Conservation (phyloP, 352 stramenopile species). For the Phytophthora pistaciae region DNA sequence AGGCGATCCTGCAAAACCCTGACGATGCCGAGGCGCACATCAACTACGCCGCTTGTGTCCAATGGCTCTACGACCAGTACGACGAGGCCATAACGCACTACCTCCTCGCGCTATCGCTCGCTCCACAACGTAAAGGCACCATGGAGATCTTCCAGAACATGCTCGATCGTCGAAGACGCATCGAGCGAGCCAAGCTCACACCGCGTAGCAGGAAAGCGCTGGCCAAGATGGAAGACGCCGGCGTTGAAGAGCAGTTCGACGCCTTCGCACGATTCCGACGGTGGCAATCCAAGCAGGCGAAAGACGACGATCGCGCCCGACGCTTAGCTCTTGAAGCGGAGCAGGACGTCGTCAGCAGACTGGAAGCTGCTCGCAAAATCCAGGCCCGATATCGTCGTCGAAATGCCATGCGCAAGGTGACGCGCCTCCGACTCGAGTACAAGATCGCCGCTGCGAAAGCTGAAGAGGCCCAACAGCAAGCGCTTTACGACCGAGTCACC, state of each 20-base stretch:
- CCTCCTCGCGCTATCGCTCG: constrained; percentile 64
- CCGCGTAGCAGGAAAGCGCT: constrained; percentile 22
- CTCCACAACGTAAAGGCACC: constrained; percentile 66
- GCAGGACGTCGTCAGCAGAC: constrained; percentile 16
- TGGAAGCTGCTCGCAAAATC: constrained; percentile 63
- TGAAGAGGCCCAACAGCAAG: constrained; percentile 57
- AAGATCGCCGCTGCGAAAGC: constrained; percentile 55
- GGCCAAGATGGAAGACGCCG: constrained; percentile 41
- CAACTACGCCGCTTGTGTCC: constrained; percentile 82
- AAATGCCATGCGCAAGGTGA: constrained; percentile 60
- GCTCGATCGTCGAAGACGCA: constrained; percentile 58
- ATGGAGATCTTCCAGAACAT: constrained; percentile 86
- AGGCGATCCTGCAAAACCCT: constrained; percentile 75
- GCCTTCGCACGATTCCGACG: constrained; percentile 71
- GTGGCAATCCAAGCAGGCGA: constrained; percentile 70
- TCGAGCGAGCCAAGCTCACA: constrained; percentile 43
- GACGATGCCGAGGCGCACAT: constrained; percentile 67
- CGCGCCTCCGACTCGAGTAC: constrained; percentile 54
- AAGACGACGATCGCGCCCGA: constrained; percentile 55
- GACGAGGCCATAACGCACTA: constrained; percentile 72
- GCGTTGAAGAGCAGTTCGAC: constrained; percentile 57
- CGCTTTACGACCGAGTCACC: constrained; percentile 54
- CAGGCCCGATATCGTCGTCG: constrained; percentile 73
- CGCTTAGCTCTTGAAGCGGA: constrained; percentile 41
- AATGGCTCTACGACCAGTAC: constrained; percentile 80